Conservation (phyloP, 352 stramenopile genomes). For the Nothophytophthora sp. region DNA sequence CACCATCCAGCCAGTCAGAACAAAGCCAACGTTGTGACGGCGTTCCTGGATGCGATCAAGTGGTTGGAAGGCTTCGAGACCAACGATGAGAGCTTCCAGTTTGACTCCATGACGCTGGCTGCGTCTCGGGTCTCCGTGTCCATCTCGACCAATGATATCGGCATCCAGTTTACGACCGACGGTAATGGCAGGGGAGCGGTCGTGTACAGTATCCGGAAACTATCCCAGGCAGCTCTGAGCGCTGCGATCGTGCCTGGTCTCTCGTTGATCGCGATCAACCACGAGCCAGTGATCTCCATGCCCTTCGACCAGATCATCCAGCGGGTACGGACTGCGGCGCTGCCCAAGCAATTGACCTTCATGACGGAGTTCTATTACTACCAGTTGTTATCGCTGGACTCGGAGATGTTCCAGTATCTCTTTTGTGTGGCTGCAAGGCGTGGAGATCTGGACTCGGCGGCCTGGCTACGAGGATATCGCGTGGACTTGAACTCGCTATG, state of each 20-base stretch:
- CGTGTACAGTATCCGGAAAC: constrained; percentile 75
- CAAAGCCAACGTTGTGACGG: constrained; percentile 48
- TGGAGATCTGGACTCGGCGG: constrained; percentile 68
- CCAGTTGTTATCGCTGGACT: constrained; percentile 70
- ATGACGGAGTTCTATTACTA: constrained; percentile 89
- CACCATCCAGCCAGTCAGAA: constrained; percentile 77
- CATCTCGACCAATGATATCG: constrained; percentile 83
- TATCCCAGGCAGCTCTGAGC: constrained; percentile 81
- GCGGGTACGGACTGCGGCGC: constrained; percentile 50
- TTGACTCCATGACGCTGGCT: constrained; percentile 46
- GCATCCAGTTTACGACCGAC: constrained; percentile 83
- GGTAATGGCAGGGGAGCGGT: constrained; percentile 75
- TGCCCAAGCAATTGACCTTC: constrained; percentile 85
- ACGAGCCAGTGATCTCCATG: constrained; percentile 80
- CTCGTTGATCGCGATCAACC: constrained; percentile 82
- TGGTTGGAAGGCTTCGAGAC: constrained; percentile 73
- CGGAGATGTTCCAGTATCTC: constrained; percentile 82
- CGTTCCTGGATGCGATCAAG: constrained; percentile 78
- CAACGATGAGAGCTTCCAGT: constrained; percentile 32
- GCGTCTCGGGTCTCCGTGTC: constrained; percentile 68
- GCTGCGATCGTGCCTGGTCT: constrained; percentile 65
- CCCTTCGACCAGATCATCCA: constrained; percentile 78
- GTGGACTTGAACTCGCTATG: constrained; percentile 68
- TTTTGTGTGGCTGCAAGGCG: constrained; percentile 68
- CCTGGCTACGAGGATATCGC: constrained; percentile 53